phyloP scores from a whole-genome alignment of 805 yeast genomes.

The Candida silvatica region DNA sequence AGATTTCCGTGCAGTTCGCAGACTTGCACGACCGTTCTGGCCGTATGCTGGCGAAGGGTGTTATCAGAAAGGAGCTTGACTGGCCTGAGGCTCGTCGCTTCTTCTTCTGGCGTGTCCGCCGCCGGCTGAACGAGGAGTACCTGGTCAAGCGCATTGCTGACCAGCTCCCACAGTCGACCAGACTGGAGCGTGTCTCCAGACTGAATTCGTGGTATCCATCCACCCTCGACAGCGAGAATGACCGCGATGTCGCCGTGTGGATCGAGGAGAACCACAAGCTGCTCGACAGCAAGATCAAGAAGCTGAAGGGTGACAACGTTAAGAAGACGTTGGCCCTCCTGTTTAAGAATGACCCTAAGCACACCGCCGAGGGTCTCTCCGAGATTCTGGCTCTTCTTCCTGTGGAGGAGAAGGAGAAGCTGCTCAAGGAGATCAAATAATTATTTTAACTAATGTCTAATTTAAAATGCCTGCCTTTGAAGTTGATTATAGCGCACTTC shows the following conservation, averaged over 20 bases:
- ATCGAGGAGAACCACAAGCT: constrained; percentile 68
- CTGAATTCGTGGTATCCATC: constrained; percentile 81
- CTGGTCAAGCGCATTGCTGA: constrained; percentile 66
- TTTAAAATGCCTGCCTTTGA: background rate
- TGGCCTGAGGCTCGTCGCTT: constrained; percentile 87
- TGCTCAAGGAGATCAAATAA: constrained; percentile 23
- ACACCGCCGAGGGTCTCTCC: constrained; percentile 45
- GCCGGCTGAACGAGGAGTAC: constrained; percentile 91
- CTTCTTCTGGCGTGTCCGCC: constrained; percentile 98
- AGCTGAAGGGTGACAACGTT: constrained; percentile 56
- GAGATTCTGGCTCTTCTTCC: constrained; percentile 46
- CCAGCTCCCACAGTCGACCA: constrained; percentile 48
- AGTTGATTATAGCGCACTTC: background rate
- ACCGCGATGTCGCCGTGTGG: constrained; percentile 74
- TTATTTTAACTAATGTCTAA: background rate
- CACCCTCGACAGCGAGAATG: constrained; percentile 60
- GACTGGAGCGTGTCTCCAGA: constrained; percentile 80
- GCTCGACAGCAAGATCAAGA: constrained; percentile 52
- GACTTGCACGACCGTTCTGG: constrained; percentile 97
- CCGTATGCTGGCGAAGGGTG: constrained; percentile 94
- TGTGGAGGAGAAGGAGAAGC: constrained; percentile 43
- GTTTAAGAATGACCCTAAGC: constrained; percentile 43
- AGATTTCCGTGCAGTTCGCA: constrained; percentile 91
- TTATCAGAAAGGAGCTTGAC: constrained; percentile 73
- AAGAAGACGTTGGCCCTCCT: constrained; percentile 57